Base-by-base conservation (phyloP, 768 basidiomycete species). In the Phlegmacium glaucopus region DNA sequence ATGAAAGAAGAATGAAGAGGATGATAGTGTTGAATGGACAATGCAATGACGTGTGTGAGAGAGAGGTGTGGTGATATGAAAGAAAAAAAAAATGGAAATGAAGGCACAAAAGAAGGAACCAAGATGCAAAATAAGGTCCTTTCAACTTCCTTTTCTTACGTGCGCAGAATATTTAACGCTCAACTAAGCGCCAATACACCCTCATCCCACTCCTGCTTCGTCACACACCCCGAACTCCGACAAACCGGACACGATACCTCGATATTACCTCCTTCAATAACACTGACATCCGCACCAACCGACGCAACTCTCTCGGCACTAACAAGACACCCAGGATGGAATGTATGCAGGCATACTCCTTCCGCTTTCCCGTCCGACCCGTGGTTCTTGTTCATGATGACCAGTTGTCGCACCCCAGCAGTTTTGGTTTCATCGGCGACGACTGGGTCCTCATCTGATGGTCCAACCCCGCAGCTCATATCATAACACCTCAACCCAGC, bases 191-290 rank as follows among this genome's bases (percentile, higher is more conserved):
- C 67, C 45, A 44, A 39, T 17, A 70, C 69, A 47, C 75, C 75
- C 49, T 69, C 67, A 25, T 71, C 68, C 88, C 88, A 91, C 37
- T 85, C 85, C 11, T 61, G 68, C 60, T 72, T 74, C 29, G 72
- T 69, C 15, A 90, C 74, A 47, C 64, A 71, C 12, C 89, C 89
- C n/a, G 72, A 70, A 32, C 75, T 74, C 40, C 87, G 64, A 57
- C 89, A 91, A 6, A 85, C 76, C 1, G 86, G 83, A 62, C 89
- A 90, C 13, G 79, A 77, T n/a, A 89, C 85, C 59, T 85, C 80
- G 0, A 88, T 79, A 49, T 26, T 18, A 22, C 62, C 64, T 50
- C 57, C 56, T 17, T 47, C 43, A 38, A 70, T 64, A 34, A 34
- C 6, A 10, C 32, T n/a, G 28, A 68, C 72, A 44, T 78, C 74